These are phyloP conservation scores for Colletotrichum sp. DNA, from an alignment of 2,329 filamentous ascomycete species.

Conservation along the genomic window DNA sequence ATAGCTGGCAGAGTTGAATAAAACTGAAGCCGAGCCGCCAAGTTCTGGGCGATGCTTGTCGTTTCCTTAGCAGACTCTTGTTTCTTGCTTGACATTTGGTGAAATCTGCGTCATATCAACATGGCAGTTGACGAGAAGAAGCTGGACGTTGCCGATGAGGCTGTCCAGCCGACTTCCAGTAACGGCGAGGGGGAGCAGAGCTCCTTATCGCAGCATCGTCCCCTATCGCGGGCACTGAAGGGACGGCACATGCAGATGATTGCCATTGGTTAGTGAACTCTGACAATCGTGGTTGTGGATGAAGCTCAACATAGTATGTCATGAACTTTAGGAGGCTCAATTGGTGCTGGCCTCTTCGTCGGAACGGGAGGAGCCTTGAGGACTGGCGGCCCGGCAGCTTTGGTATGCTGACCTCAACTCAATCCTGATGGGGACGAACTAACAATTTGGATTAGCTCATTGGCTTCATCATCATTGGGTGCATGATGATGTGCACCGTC, in stretches of 20 bases:
- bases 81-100: accelerated
- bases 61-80: not conserved
- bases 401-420: not conserved
- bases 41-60: not conserved
- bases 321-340: not conserved
- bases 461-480: conserved; percentile 58
- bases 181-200: not conserved
- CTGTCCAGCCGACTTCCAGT: not conserved
- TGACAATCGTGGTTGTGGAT: not conserved
- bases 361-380: not conserved
- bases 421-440: not conserved
- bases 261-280: not conserved
- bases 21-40: not conserved
- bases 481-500: conserved; percentile 57
- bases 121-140: not conserved
- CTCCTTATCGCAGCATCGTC: not conserved
- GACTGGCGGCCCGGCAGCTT: not conserved
- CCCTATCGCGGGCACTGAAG: conserved; percentile 6
- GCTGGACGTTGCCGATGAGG: not conserved
- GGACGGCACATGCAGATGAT: conserved; percentile 63
- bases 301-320: not conserved
- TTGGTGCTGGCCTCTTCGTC: not conserved
- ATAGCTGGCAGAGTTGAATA: not conserved
- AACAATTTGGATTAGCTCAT: conserved; percentile 30
- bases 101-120: not conserved